A percentile compares a stretch with the other conserved stretches of the same genome.
Conservation (phyloP, 2,329 filamentous ascomycete species). For the Xylaria digitata region DNA sequence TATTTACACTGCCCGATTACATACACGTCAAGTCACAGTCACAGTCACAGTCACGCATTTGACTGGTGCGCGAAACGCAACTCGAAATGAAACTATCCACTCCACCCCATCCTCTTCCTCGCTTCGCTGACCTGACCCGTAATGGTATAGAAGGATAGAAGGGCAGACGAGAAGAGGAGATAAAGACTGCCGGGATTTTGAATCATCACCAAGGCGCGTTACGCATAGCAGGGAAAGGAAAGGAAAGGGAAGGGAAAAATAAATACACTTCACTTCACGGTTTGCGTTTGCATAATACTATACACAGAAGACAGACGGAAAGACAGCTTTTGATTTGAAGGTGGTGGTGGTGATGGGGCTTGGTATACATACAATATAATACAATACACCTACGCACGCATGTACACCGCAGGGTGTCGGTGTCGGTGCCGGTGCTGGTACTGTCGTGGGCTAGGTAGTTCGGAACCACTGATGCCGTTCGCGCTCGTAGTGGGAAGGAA, state of each 20-base stretch:
- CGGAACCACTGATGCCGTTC: no score
- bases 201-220: no score
- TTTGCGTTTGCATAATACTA: constrained; percentile 12
- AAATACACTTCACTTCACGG: constrained; percentile 3
- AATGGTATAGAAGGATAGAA: neutral
- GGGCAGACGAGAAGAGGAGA: neutral
- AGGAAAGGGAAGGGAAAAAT: neutral
- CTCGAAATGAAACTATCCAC: neutral
- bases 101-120: no score
- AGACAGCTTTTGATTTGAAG: neutral
- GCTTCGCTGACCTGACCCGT: neutral
- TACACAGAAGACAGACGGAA: no score
- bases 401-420: no score
- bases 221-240: neutral
- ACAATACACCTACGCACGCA: no score
- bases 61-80: neutral
- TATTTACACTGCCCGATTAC: no score
- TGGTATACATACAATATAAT: no score
- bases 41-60: neutral
- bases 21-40: no score
- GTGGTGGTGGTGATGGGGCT: neutral
- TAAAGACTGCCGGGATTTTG: neutral
- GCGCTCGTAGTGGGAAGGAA: no score
- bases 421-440: no score
- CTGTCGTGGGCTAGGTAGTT: no score